phyloP scores from a whole-genome alignment of 1,284 basidiomycete genomes.

The Pyrrhoderma lamaoense region DNA sequence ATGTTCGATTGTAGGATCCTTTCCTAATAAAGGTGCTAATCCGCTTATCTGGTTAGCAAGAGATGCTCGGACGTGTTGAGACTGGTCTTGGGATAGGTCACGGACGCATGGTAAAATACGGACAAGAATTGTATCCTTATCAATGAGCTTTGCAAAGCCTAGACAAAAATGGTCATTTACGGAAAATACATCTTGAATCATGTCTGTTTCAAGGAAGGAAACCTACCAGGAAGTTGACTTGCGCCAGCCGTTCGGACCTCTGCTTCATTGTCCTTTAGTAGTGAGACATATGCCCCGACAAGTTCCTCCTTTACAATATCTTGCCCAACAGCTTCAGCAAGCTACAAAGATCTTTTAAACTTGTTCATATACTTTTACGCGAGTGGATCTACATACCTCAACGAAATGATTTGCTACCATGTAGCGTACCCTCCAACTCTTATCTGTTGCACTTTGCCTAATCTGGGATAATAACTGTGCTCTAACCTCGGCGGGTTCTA shows the following conservation, averaged over 20 bases:
- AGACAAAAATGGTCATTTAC: neutral
- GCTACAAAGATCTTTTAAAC: slow-evolving; percentile 34
- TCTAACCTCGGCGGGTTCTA: slow-evolving; percentile 84
- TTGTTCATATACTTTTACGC: neutral
- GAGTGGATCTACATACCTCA: slow-evolving; percentile 51
- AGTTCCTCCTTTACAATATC: slow-evolving; percentile 94
- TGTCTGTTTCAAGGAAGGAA: neutral
- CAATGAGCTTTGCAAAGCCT: slow-evolving; percentile 95
- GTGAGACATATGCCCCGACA: slow-evolving; percentile 86
- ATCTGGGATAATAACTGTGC: slow-evolving; percentile 87
- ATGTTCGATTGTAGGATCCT: slow-evolving; percentile 93
- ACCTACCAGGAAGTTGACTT: slow-evolving; percentile 73
- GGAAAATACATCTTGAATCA: too few relatives aligned
- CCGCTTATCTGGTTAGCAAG: slow-evolving; percentile 96
- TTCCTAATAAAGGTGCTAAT: slow-evolving; percentile 92
- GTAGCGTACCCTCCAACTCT: slow-evolving; percentile 98
- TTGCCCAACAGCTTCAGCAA: slow-evolving; percentile 87
- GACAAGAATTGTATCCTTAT: slow-evolving; percentile 90
- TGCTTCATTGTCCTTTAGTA: slow-evolving; percentile 98
- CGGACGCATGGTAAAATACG: slow-evolving; percentile 95
- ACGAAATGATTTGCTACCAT: slow-evolving; percentile 99
- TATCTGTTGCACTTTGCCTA: slow-evolving; percentile 84
- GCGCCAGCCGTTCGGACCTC: slow-evolving; percentile 97
- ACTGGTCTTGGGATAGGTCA: slow-evolving; percentile 89
- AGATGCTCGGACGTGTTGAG: slow-evolving; percentile 96